Evolutionary conservation across 441 rosid genomes (phyloP).

Genomic region (Viola pubescens): DNA sequence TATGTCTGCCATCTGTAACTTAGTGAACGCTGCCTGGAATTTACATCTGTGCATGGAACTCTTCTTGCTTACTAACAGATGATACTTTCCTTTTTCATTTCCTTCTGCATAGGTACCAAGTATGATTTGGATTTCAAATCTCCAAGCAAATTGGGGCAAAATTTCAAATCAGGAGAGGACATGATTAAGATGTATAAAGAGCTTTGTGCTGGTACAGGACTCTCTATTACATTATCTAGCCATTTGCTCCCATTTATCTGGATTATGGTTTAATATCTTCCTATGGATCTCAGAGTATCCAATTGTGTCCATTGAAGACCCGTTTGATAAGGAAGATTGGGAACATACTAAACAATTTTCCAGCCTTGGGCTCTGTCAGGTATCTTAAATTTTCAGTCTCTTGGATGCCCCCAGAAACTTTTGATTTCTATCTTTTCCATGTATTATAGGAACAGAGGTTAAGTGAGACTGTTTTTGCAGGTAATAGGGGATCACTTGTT

Average conservation of each 20-base stretch:
- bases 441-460: conserved; percentile 5
- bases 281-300: conserved; percentile 52
- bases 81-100: not conserved
- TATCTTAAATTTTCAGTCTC: conserved; percentile 20
- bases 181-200: conserved; percentile 89
- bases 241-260: conserved; percentile 9
- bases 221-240: conserved; percentile 11
- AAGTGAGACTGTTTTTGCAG: conserved; percentile 34
- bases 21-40: not conserved
- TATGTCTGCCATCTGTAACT: conserved; percentile 2
- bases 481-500: conserved; percentile 84
- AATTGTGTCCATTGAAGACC: conserved; percentile 87
- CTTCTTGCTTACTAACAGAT: not conserved
- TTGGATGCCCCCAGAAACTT: conserved; percentile 1
- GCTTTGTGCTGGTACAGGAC: conserved; percentile 63
- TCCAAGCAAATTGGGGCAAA: conserved; percentile 67
- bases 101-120: conserved; percentile 55
- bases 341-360: conserved; percentile 70
- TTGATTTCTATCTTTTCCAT: not conserved
- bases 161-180: conserved; percentile 91
- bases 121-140: conserved; percentile 80
- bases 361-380: conserved; percentile 91
- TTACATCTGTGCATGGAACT: not conserved
- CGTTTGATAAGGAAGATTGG: conserved; percentile 98
- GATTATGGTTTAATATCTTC: not conserved